These are phyloP conservation scores for Erodium texanum DNA, from an alignment of 441 rosid species.

Conservation along the genomic window DNA sequence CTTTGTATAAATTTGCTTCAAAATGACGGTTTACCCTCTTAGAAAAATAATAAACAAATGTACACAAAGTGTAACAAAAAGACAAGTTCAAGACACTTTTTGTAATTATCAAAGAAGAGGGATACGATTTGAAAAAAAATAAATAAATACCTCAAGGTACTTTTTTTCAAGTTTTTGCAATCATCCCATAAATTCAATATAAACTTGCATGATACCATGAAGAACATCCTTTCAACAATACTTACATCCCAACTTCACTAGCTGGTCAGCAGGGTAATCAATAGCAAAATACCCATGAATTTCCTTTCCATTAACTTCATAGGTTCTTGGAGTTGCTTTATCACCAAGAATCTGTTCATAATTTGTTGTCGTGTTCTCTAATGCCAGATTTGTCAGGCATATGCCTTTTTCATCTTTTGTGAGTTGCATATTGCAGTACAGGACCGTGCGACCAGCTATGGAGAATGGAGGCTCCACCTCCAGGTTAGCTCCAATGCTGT, in stretches of 20 bases:
- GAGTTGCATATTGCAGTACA: constrained; percentile 69
- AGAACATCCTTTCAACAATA: too few species aligned
- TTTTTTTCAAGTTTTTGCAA: too few species aligned
- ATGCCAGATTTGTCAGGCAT: constrained; percentile 50
- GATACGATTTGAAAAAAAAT: too few species aligned
- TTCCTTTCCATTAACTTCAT: constrained; percentile 51
- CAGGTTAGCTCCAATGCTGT: constrained; percentile 35
- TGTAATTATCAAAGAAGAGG: too few species aligned
- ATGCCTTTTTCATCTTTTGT: constrained; percentile 66
- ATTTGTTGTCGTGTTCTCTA: constrained; percentile 45
- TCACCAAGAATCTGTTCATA: constrained; percentile 9
- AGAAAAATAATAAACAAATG: too few species aligned
- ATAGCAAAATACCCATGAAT: constrained; percentile 56
- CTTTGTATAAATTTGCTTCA: too few species aligned
- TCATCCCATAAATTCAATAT: too few species aligned
- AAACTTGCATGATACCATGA: too few species aligned
- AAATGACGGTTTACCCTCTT: too few species aligned
- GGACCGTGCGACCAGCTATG: neutral
- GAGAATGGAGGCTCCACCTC: constrained; percentile 8
- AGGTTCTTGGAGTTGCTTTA: constrained; percentile 28
- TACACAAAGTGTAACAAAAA: too few species aligned
- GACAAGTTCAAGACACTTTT: too few species aligned
- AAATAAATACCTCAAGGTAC: too few species aligned
- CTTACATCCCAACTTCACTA: constrained; percentile 48
- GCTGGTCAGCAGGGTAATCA: constrained; percentile 39